Evolutionary conservation across 345 rosid genomes (phyloP), one percentile per base, ranked within the genome.

Genomic region (Mercurialis annua): DNA sequence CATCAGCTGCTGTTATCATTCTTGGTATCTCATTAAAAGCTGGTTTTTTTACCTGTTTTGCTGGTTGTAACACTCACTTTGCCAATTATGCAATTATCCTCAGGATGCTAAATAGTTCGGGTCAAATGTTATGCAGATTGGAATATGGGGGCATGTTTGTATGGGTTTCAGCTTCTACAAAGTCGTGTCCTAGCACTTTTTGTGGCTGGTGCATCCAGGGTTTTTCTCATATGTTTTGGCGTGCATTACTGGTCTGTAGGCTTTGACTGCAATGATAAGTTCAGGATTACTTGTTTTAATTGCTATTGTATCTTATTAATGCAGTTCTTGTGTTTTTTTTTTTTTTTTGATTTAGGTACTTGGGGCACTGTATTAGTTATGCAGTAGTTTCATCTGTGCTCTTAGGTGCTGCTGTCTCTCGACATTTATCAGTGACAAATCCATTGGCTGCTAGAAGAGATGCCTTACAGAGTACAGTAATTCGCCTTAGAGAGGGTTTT

Each of bases 121-220:
- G 75, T 65, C 54, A 16, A 68, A 40, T 69, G 40, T 81, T 42
- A 51, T 82, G 76, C 77, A 92, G 99, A 95, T 79, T 95, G 98
- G 99, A 95, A 95, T 69, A 83, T 92, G 81, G 99, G 99, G 59
- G 98, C 97, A 30, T 95, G 99, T 82, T 85, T 95, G 81, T 92
- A 95, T 81, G 98, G 96, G 59, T 92, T 88, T 75, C 78, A 87
- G 85, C 96, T 91, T 81, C 97, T 95, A 72, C 79, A 82, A 70
- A 95, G 85, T 79, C 98, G 98, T 64, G 83, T 91, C 69, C 77
- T 71, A 38, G 99, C 96, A 27, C 99, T 95, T 76, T 86, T 90
- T 72, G 96, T 95, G 52, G 98, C 92, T 24, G 99, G 99, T 68
- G 68, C 81, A 69, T 85, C 97, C 60, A 91, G 99, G 36, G 81